Conservation (phyloP, 345 rosid species). For the Murraya koenigii region DNA sequence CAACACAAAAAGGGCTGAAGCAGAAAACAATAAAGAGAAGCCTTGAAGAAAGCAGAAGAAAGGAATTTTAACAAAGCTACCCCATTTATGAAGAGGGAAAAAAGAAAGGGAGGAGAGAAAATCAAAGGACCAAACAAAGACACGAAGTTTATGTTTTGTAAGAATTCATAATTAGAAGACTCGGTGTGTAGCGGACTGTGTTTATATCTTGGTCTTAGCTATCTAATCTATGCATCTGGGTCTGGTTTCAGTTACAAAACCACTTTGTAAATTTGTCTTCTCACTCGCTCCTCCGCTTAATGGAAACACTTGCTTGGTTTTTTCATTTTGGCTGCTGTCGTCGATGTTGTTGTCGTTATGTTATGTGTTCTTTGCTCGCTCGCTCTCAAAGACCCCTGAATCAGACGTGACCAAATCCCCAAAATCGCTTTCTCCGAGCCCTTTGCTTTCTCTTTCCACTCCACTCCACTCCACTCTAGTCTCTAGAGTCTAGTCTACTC, state of each 20-base stretch:
- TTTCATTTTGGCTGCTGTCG: constrained; percentile 1
- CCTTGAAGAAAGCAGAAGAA: constrained; percentile 17
- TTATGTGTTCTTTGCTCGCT: not conserved
- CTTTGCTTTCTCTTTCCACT: not conserved
- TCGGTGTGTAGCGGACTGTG: constrained; percentile 21
- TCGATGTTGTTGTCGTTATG: constrained; percentile 1
- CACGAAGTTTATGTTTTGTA: constrained; percentile 27
- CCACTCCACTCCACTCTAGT: not conserved
- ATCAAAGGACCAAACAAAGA: not conserved
- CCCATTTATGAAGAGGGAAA: constrained; percentile 45
- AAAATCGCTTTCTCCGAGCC: constrained; percentile 19
- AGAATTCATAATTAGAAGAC: constrained; percentile 10
- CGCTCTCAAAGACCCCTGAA: constrained; percentile 10
- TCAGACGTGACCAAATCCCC: constrained; percentile 36
- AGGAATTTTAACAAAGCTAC: constrained; percentile 19
- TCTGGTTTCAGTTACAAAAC: constrained; percentile 40
- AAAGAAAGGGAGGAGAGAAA: not conserved
- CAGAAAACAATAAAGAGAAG: not conserved
- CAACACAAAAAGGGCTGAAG: not conserved
- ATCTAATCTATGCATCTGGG: not conserved
- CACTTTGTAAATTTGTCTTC: constrained; percentile 25
- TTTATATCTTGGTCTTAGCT: constrained; percentile 11
- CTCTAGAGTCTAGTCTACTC: not conserved
- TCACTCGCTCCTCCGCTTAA: constrained; percentile 9
- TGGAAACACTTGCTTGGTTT: not conserved